Evolutionary conservation across 257 asterid genomes (phyloP), one percentile per base, ranked within the genome.

Genomic region (Perilla frutescens): DNA sequence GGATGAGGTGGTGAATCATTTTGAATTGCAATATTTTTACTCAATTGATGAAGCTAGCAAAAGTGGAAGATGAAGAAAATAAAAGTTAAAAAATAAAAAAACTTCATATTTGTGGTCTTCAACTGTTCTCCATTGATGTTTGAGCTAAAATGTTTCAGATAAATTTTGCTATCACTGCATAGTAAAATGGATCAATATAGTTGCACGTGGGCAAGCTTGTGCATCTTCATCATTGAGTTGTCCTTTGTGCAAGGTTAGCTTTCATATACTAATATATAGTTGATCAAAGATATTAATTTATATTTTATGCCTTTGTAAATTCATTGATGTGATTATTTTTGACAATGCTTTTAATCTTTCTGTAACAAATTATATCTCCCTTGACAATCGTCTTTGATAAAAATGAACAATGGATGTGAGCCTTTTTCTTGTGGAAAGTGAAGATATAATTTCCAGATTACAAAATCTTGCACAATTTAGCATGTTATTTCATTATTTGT

Each of bases 181-280:
- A 67, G 26, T 82, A 44, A 89, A 76, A 71, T 91, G 97, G 97
- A 78, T 73, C 57, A 84, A 84, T 54, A 80, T 84, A 67, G 90
- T 81, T 56, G 76, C 87, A 40, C 79, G 81, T 53, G 86, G 77
- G 68, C 82, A 70, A 41, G 36, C 85, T 29, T 20, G 47, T 61
- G 51, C 60, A 26, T 87, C 87, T 74, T 63, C 89, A 57, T 83
- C 92, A 11, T 41, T 87, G 62, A 82, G 80, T 72, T 91, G 97
- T 67, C 97, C 97, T 64, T 9, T 91, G 65, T 91, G 97, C 81
- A 91, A 89, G 97, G 97, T 91, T 70, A 63, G 87, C 55, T 43
- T 55, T 57, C 26, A 49, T 71, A 20, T 39, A 47, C 66, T 53
- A 3, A 13, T 10, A 10, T 13, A 20, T n/a, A 50, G 72, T 43